Percentiles rank a stretch among this genome's conserved stretches.
These are phyloP conservation scores for Sclerotinia glacialis DNA, from an alignment of 2,329 filamentous ascomycete species.

Conservation along the genomic window DNA sequence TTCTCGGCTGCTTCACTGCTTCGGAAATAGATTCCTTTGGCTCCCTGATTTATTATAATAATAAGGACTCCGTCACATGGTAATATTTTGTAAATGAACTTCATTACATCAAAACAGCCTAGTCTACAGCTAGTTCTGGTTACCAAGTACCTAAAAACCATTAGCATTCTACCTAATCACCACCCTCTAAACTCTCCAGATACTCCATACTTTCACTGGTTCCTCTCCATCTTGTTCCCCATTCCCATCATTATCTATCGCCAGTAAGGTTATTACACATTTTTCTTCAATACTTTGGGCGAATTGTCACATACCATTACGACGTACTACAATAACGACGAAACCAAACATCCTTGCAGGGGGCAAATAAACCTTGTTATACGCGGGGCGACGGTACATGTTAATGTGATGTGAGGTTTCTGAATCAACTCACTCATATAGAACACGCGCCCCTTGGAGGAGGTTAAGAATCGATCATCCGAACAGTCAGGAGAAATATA, in stretches of 20 bases:
- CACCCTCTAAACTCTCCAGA: not conserved
- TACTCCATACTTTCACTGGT: not conserved
- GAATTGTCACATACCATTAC: not conserved
- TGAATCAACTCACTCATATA: conserved; percentile 11
- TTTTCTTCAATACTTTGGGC: not conserved
- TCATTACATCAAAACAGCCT: not conserved
- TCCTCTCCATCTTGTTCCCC: not conserved
- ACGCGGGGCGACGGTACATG: conserved; percentile 15
- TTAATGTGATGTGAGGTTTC: conserved; percentile 18
- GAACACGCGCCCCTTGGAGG: conserved; percentile 9
- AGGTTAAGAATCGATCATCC: conserved; percentile 1
- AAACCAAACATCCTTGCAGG: conserved; percentile 12
- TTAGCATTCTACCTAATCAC: conserved; percentile 11
- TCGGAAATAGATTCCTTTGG: not conserved
- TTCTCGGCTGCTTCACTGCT: not conserved
- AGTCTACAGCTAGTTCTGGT: not conserved
- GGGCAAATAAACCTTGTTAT: conserved; percentile 12
- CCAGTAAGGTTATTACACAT: conserved; percentile 5
- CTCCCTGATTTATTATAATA: not conserved
- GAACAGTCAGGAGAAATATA: not conserved
- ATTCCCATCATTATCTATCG: not conserved
- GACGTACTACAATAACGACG: not conserved
- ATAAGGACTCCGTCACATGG: conserved; percentile 1
- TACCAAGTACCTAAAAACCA: not conserved
- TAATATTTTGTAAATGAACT: not conserved